Evolutionary conservation across 768 basidiomycete genomes (phyloP).

Genomic region (Macrolepiota fuliginosa): DNA sequence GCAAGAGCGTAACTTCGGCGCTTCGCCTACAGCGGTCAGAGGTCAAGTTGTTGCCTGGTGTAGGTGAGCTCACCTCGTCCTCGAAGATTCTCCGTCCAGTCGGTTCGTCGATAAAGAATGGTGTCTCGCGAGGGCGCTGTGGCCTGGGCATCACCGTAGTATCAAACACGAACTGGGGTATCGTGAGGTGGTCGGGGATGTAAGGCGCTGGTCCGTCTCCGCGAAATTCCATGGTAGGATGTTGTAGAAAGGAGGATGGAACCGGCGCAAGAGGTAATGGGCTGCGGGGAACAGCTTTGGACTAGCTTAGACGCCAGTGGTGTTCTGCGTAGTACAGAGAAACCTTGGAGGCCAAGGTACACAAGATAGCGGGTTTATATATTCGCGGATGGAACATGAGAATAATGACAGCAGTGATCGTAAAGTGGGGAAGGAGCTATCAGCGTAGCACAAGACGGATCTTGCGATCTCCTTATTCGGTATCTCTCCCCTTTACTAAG

Average conservation of each 20-base stretch:
- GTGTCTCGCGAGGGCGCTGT: constrained; percentile 37
- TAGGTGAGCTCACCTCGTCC: constrained; percentile 41
- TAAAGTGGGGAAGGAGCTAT: background rate
- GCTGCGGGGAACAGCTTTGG: background rate
- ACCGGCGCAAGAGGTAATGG: background rate
- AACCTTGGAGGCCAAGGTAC: background rate
- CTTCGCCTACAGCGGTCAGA: constrained; percentile 22
- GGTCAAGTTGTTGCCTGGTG: background rate
- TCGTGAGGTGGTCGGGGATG: constrained; percentile 61
- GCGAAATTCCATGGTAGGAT: constrained; percentile 33
- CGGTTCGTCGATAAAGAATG: constrained; percentile 61
- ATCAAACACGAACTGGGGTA: constrained; percentile 63
- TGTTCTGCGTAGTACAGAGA: background rate
- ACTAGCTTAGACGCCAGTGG: background rate
- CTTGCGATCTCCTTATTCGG: constrained; percentile 11
- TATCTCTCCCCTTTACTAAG: constrained; percentile 13
- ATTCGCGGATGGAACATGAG: constrained; percentile 8
- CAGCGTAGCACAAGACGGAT: constrained; percentile 11
- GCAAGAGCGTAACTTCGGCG: constrained; percentile 49
- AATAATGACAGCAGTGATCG: background rate
- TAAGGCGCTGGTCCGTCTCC: constrained; percentile 31
- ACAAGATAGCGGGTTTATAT: background rate
- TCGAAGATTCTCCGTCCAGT: constrained; percentile 42
- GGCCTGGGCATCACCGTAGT: constrained; percentile 45
- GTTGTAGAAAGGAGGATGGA: background rate